These are phyloP conservation scores for Carex myosuroides DNA, from an alignment of 176 grass and related monocot genomes.

Conservation along the genomic window DNA sequence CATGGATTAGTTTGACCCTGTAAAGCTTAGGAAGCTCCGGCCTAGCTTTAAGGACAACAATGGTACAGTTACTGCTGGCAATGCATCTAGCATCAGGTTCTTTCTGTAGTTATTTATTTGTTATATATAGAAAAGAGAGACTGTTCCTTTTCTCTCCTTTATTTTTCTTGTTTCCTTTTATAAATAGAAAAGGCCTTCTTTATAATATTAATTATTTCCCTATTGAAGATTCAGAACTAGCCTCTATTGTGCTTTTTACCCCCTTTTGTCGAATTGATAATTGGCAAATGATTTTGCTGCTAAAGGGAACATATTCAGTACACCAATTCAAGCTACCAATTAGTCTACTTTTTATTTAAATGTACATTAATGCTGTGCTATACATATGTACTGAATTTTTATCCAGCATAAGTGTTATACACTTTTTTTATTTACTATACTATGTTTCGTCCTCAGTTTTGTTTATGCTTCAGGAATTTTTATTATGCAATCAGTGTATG, in stretches of 20 bases:
- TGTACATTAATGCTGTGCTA: background rate
- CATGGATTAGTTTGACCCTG: constrained; percentile 69
- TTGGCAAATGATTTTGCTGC: background rate
- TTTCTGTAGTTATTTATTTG: background rate
- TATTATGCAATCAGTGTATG: background rate
- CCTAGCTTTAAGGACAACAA: constrained; percentile 88
- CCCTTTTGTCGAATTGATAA: background rate
- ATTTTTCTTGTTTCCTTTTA: background rate
- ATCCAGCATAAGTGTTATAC: background rate
- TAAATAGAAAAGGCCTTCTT: background rate
- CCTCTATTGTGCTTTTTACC: background rate
- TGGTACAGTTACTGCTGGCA: constrained; percentile 87
- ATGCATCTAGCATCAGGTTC: constrained; percentile 83
- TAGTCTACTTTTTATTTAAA: background rate
- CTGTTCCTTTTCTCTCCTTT: background rate
- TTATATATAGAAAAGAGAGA: background rate
- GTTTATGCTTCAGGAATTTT: background rate
- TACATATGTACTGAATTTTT: background rate
- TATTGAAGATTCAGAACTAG: background rate
- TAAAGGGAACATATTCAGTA: background rate
- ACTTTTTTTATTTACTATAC: background rate
- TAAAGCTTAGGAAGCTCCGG: constrained; percentile 81
- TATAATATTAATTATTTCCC: background rate
- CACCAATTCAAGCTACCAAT: background rate
- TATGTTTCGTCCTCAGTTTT: background rate